These are phyloP conservation scores for Xylaria sp. DNA, from an alignment of 2,329 filamentous ascomycete species.

Conservation along the genomic window DNA sequence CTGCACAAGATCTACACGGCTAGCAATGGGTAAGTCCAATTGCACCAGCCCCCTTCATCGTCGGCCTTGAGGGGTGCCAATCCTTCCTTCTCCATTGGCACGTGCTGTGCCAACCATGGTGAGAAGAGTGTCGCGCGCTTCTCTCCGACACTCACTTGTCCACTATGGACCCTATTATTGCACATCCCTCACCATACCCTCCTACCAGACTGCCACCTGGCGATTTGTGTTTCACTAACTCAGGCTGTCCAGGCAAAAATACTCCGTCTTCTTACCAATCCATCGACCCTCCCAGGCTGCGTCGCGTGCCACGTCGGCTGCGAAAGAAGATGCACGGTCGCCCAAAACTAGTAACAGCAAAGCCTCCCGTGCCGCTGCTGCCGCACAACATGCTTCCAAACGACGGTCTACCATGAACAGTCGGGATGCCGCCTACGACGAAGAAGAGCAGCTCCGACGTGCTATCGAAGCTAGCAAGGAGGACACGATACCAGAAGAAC, in stretches of 20 bases:
- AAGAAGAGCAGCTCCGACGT: slow-evolving; percentile 87
- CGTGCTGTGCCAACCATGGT: background rate
- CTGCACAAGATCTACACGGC: slow-evolving; percentile 86
- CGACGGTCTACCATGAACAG: slow-evolving; percentile 98
- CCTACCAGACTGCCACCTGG: background rate
- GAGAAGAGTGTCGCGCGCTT: background rate
- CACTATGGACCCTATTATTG: background rate
- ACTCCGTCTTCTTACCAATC: slow-evolving; percentile 73
- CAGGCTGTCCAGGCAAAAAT: slow-evolving; percentile 66
- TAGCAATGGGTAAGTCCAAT: slow-evolving; percentile 79
- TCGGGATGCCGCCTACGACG: slow-evolving; percentile 92
- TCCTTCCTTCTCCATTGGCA: slow-evolving; percentile 15
- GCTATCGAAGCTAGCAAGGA: slow-evolving; percentile 97
- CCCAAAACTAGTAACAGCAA: slow-evolving; percentile 66
- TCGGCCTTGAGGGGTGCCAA: background rate
- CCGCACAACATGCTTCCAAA: slow-evolving; percentile 71
- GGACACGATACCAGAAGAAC: slow-evolving; percentile 68
- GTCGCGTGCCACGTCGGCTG: slow-evolving; percentile 72
- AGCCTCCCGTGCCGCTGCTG: slow-evolving; percentile 62
- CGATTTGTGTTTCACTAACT: slow-evolving; percentile 52
- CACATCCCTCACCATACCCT: slow-evolving; percentile 29
- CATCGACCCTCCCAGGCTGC: slow-evolving; percentile 66
- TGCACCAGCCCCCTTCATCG: background rate
- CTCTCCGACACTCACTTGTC: background rate
- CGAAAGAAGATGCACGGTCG: slow-evolving; percentile 69